These are phyloP conservation scores for Apium graveolens DNA, from an alignment of 129 eudicot genomes.

Conservation along the genomic window DNA sequence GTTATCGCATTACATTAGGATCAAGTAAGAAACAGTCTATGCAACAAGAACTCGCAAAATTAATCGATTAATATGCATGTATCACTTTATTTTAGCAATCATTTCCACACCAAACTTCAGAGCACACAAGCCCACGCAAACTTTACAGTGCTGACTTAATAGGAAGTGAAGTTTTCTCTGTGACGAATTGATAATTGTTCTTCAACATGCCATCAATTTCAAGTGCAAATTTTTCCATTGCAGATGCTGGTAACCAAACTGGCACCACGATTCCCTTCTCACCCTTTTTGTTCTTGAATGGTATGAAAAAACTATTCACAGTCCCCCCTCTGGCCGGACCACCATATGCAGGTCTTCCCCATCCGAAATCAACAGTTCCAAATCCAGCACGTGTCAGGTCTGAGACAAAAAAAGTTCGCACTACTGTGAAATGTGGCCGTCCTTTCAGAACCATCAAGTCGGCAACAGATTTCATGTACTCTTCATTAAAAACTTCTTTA, in stretches of 20 bases:
- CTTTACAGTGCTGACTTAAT: neutral
- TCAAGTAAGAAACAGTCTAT: neutral
- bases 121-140: neutral
- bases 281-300: neutral
- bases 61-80: neutral
- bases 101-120: neutral
- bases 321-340: conserved; percentile 2
- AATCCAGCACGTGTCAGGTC: neutral
- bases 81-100: neutral
- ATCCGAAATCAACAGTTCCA: neutral
- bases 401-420: neutral
- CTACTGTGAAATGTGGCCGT: neutral
- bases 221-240: neutral
- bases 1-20: neutral
- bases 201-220: neutral
- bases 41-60: neutral
- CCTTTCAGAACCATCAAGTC: neutral
- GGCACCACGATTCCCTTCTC: conserved; percentile 1
- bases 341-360: conserved; percentile 1
- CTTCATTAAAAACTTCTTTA: neutral
- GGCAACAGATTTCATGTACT: neutral
- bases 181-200: neutral
- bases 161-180: neutral
- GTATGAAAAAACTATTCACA: conserved; percentile 4
- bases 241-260: neutral